Base-by-base conservation (phyloP, 2,329 filamentous ascomycete genomes). In the Monascus ruber region DNA sequence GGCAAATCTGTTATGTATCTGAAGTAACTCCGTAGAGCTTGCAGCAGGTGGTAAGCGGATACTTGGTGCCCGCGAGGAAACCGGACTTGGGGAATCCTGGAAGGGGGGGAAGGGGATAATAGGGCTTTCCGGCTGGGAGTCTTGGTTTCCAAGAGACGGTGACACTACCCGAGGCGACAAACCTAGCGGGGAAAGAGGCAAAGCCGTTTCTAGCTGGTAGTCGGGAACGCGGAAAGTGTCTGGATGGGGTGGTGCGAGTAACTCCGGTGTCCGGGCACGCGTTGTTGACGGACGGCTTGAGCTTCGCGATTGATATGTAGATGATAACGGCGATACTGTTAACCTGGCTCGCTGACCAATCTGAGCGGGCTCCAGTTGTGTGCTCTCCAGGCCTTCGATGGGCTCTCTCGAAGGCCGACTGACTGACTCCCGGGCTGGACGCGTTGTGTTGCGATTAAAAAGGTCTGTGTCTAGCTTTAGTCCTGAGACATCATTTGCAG, bases 71-170 rank as follows among this genome's bases (percentile, higher is more conserved):
- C 66, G 55, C 3, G 74, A 69, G 5, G 66, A 66, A 8, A 53
- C 53, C 2, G 66, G 39, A 74, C 44, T 88, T 83, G 2, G 72
- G 70, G 46, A 78, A 84, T 4, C 28, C 6, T 6, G 6, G 10
- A 6, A 29, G 10, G 69, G 60, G 1, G 84, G 84, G 45, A 91
- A 89, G 0, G 83, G 80, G 4, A 76, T 74, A 4, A 70, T 60
- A 4, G 71, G 66, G 51, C 66, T 54, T 34, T 55, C 47, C 38
- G 44, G 31, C 27, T 42, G 33, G n/a, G 28, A 34, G 38, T 43
- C 31, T 6, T 42, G 43, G 11, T 42, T 42, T 5, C 39, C 36
- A 29, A 38, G 36, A 34, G 46, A 36, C 26, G 40, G 44, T 31
- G 44, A 38, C 2, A 47, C 52, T 24, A 51, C 50, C 28, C 51